Evolutionary conservation across 176 grass and related monocot genomes (phyloP).

Genomic region (Guadua angustifolia): DNA sequence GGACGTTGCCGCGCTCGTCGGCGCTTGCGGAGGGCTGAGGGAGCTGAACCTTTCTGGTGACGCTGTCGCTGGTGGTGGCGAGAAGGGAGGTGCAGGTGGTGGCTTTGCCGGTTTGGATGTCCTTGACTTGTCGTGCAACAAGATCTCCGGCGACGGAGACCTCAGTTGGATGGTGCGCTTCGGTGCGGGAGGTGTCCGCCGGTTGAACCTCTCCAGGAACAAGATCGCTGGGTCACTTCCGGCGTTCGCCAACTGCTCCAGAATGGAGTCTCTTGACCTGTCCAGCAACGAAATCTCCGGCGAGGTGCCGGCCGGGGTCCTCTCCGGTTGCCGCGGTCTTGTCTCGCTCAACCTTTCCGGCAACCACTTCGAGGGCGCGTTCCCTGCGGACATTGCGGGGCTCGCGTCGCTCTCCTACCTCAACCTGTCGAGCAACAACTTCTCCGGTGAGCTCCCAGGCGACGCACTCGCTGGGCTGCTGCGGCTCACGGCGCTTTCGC

Average conservation of each 20-base stretch:
- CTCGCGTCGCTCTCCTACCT: constrained; percentile 42
- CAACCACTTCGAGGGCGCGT: constrained; percentile 50
- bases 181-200: constrained; percentile 45
- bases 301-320: constrained; percentile 33
- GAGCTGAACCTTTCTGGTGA: constrained; percentile 61
- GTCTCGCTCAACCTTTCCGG: constrained; percentile 56
- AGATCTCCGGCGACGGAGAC: constrained; percentile 37
- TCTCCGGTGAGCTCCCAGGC: constrained; percentile 57
- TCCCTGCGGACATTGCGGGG: constrained; percentile 50
- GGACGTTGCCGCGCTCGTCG: constrained; percentile 37
- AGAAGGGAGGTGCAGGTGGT: not conserved
- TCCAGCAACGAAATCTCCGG: constrained; percentile 55
- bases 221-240: constrained; percentile 40
- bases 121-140: constrained; percentile 65
- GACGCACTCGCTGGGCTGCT: constrained; percentile 30
- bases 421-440: constrained; percentile 58
- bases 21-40: constrained; percentile 43
- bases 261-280: constrained; percentile 54
- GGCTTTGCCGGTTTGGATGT: constrained; percentile 41
- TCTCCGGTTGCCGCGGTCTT: constrained; percentile 50
- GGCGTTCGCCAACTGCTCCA: constrained; percentile 55
- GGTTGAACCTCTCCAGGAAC: constrained; percentile 52
- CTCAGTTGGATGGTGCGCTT: constrained; percentile 38
- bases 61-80: not conserved
- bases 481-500: constrained; percentile 45